Conservation (phyloP, 179 eudicot genomes). For the Actinidia arguta region DNA sequence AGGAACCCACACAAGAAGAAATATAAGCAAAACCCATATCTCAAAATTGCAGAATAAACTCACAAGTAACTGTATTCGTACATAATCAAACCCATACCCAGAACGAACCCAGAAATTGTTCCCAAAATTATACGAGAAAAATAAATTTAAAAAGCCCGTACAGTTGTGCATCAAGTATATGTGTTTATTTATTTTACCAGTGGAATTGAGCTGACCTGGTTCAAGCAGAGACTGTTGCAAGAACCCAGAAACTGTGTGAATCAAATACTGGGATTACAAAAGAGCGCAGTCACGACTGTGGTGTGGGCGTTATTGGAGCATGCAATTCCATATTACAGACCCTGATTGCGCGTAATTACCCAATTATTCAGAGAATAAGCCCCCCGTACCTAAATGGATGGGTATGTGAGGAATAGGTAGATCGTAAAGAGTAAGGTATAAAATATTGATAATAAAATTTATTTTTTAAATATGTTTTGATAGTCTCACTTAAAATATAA, state of each 20-base stretch:
- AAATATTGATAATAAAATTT: background rate
- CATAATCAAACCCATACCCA: no score
- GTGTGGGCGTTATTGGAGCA: background rate
- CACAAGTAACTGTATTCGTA: no score
- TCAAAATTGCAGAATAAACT: no score
- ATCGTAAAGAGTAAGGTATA: background rate
- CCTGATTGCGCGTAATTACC: background rate
- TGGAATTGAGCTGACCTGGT: conserved; percentile 17
- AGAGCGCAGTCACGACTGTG: background rate
- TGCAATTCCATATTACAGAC: background rate
- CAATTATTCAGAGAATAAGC: no score
- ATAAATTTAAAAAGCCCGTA: background rate
- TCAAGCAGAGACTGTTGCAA: conserved; percentile 14
- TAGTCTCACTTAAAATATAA: no score
- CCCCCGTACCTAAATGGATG: no score
- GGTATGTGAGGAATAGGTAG: no score
- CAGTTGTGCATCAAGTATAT: background rate
- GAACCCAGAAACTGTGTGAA: background rate
- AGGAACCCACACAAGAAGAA: background rate
- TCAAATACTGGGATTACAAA: background rate
- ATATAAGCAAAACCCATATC: no score
- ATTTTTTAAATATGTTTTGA: background rate
- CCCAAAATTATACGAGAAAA: no score
- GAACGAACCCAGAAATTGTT: no score
- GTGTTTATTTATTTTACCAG: background rate